These are phyloP conservation scores for Pezicula rhizophila DNA, from an alignment of 2,329 filamentous ascomycete species.

Conservation along the genomic window DNA sequence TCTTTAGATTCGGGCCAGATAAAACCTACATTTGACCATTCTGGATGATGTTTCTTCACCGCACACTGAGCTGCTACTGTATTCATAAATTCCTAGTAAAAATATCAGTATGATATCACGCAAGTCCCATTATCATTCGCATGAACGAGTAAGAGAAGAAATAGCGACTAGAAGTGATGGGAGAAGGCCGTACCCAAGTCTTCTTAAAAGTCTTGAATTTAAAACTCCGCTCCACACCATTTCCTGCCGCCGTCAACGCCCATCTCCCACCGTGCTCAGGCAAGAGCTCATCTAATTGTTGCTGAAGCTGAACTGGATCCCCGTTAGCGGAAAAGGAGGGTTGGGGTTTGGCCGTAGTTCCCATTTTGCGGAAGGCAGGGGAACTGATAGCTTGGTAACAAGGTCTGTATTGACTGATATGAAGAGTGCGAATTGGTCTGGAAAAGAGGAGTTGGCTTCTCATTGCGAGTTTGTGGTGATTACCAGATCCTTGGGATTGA, in stretches of 20 bases:
- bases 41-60: constrained; percentile 63
- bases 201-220: constrained; percentile 61
- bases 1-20: neutral
- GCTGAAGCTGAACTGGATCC: neutral
- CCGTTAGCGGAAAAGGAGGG: constrained; percentile 2
- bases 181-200: constrained; percentile 48
- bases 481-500: no score
- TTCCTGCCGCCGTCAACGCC: constrained; percentile 43
- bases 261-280: constrained; percentile 34
- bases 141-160: neutral
- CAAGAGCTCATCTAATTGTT: constrained; percentile 13
- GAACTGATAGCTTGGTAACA: neutral
- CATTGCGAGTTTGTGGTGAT: neutral
- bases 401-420: no score
- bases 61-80: constrained; percentile 62
- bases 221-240: constrained; percentile 53
- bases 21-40: constrained; percentile 62
- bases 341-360: neutral
- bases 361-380: neutral
- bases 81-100: constrained; percentile 67
- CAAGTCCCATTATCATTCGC: neutral
- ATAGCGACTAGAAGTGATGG: neutral
- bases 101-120: neutral
- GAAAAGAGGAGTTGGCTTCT: neutral
- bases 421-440: neutral